Evolutionary conservation across 305 asterid species (phyloP), one percentile per base, ranked within the genome.

Genomic region (Fraxinus angustifolia): DNA sequence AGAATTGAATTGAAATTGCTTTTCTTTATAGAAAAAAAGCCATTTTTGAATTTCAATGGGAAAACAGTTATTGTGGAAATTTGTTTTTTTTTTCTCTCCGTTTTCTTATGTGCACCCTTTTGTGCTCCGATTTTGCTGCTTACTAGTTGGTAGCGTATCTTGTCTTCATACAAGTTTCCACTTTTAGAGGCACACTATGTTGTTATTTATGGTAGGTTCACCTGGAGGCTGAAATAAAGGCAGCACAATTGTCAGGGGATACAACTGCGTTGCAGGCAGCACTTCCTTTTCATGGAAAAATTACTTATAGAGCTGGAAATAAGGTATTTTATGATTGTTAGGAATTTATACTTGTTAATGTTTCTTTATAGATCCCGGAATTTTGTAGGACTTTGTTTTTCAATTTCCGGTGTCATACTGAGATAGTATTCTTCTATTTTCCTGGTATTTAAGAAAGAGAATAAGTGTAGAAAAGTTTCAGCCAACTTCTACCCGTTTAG

Each of bases 221-320:
- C 87, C 84, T 96, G 96, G 97, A 93, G 91, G 97, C 93, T 80
- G 99, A 94, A 77, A 89, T 93, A 86, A 96, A 96, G 88, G 84
- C 92, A 62, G 83, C 88, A 89, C 90, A 86, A 86, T 72, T 78
- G 77, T 91, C 90, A 77, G 92, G 89, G 42, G 95, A 88, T 33
- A 80, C 84, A 30, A 62, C 84, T 82, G 84, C 88, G 86, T 50
- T 85, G 80, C 83, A 91, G 78, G 82, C 91, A 12, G 78, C 11
- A 83, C 79, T 83, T 85, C 89, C 91, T 42, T 82, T 83, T 82
- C 88, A 84, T 77, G 98, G 91, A 48, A 96, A 96, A 86, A 87
- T 91, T 78, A 93, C 97, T 75, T 96, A 96, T 84, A 93, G 83
- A 90, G 93, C 89, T 89, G 98, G 97, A 87, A 96, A 88, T 84